A percentile compares a stretch with the other conserved stretches of the same genome.
These are phyloP conservation scores for Aquilaria yunnanensis DNA, from an alignment of 345 rosid genomes.

Conservation along the genomic window DNA sequence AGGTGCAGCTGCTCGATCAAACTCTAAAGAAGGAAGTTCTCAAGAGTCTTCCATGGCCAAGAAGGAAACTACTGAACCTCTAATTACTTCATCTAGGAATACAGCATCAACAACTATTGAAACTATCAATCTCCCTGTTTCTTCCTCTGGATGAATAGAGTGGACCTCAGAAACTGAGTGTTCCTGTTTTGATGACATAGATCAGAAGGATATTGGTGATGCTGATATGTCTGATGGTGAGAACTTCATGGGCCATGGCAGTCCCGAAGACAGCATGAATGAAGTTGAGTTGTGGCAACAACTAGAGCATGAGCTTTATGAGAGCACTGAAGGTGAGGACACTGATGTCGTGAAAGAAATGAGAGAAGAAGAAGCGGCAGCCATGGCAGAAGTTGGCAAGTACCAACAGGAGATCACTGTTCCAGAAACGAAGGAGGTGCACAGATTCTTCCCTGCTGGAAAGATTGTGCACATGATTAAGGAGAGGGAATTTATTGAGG, in stretches of 20 bases:
- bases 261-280: no score
- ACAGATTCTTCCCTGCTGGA: no score
- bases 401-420: slow-evolving; percentile 7
- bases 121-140: slow-evolving; percentile 30
- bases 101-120: slow-evolving; percentile 14
- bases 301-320: no score
- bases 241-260: no score
- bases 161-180: slow-evolving; percentile 54
- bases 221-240: no score
- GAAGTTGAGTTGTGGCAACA: no score
- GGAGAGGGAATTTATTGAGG: no score
- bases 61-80: slow-evolving; percentile 35
- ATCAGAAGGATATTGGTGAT: slow-evolving; percentile 15
- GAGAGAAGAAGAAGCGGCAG: slow-evolving; percentile 85
- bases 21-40: slow-evolving; percentile 33
- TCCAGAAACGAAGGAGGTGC: no score
- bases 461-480: no score
- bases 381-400: slow-evolving; percentile 67
- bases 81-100: slow-evolving; percentile 27
- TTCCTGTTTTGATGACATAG: slow-evolving; percentile 30
- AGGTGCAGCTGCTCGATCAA: slow-evolving; percentile 32
- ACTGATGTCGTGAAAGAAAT: slow-evolving; percentile 48
- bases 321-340: no score
- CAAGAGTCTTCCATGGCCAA: slow-evolving; percentile 26
- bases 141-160: slow-evolving; percentile 26